A percentile compares a stretch with the other conserved stretches of the same genome.
Conservation (phyloP, 345 rosid genomes). For the Draba incana region DNA sequence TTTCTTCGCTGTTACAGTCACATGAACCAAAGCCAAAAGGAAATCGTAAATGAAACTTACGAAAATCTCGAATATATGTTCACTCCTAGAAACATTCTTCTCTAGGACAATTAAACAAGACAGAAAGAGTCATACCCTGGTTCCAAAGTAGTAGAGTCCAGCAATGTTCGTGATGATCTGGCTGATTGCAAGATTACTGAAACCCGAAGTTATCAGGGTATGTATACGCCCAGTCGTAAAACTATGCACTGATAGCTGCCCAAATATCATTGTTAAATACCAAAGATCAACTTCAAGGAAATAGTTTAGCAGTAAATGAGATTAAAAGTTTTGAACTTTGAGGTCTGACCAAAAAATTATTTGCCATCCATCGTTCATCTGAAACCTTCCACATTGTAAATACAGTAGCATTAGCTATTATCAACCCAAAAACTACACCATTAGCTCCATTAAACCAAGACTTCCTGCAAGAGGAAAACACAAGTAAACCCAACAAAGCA, state of each 20-base stretch:
- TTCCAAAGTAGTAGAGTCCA: constrained; percentile 83
- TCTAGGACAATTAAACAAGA: not conserved
- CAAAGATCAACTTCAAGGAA: constrained; percentile 15
- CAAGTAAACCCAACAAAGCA: not conserved
- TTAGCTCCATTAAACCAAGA: constrained; percentile 50
- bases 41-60: not conserved
- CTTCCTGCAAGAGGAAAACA: constrained; percentile 54
- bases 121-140: constrained; percentile 52
- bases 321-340: not conserved
- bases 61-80: not conserved
- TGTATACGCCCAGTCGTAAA: constrained; percentile 60
- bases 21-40: too few relatives aligned
- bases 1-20: too few relatives aligned
- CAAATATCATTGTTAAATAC: constrained; percentile 34
- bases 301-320: not conserved
- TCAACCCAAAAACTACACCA: constrained; percentile 63
- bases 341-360: constrained; percentile 70
- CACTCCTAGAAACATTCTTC: not conserved
- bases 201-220: constrained; percentile 73
- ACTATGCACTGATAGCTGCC: constrained; percentile 67
- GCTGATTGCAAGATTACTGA: constrained; percentile 58
- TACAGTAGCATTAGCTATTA: constrained; percentile 64
- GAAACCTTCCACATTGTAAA: constrained; percentile 69
- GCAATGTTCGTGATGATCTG: constrained; percentile 69
- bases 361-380: constrained; percentile 55